phyloP scores from a whole-genome alignment of 352 stramenopile genomes.

The Phytopythium montanum region DNA sequence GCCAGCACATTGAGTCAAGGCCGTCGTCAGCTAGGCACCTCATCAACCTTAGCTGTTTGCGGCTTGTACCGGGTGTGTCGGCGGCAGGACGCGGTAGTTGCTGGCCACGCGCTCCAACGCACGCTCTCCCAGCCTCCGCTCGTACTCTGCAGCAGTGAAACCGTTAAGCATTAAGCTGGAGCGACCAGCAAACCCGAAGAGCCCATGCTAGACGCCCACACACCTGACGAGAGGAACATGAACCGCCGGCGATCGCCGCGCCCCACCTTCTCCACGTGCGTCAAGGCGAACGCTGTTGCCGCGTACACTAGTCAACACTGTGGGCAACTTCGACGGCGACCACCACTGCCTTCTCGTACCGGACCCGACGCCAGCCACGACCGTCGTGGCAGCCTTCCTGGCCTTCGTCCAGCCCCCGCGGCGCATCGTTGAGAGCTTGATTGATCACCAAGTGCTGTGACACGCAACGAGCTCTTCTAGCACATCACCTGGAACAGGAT shows the following conservation, averaged over 20 bases:
- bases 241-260: conserved; percentile 43
- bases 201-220: conserved; percentile 7
- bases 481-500: too few relatives aligned
- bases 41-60: too few relatives aligned
- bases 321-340: too few relatives aligned
- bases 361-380: not conserved
- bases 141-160: conserved; percentile 17
- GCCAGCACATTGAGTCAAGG: too few relatives aligned
- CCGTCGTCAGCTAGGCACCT: too few relatives aligned
- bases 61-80: conserved; percentile 46
- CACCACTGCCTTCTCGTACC: not conserved
- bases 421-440: not conserved
- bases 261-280: conserved; percentile 60
- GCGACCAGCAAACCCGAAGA: not conserved
- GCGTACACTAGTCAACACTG: too few relatives aligned
- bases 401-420: not conserved
- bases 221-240: conserved; percentile 60
- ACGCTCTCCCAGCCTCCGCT: conserved; percentile 45
- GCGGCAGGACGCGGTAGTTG: conserved; percentile 35
- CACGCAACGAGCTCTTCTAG: too few relatives aligned
- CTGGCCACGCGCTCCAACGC: conserved; percentile 40
- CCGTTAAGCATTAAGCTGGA: not conserved
- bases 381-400: conserved; percentile 1
- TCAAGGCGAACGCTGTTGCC: conserved; percentile 22
- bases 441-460: too few relatives aligned